Base-by-base conservation (phyloP, 106 monocot species). In the Allium fistulosum region DNA sequence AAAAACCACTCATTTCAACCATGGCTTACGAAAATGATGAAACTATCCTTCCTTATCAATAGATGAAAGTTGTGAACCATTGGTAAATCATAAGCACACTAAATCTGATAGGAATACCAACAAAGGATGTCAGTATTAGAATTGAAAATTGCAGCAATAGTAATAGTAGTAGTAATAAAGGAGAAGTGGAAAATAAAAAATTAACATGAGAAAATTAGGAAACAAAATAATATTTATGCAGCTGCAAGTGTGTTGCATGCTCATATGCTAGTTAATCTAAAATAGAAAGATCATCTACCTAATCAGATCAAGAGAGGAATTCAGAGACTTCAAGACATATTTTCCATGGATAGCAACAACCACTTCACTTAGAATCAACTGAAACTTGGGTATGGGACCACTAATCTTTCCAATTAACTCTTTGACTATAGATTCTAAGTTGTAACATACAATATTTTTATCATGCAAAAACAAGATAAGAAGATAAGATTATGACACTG, bases 331-430 rank as follows among this genome's bases (percentile, higher is more conserved):
- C 37, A 82, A 58, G 14, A 90, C 87, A 76, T 78, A 90, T 11
- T 84, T 82, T 69, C 84, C 90, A 74, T 85, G 78, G 57, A 94
- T 72, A 59, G 69, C 49, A 60, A 79, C 74, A 60, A 86, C 78
- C 69, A 90, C 68, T 74, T 69, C 50, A 61, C 64, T 64, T 63
- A 94, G 46, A 59, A 77, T 59, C 17, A 63, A 63, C n/a, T 82
- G 61, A 4, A 94, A 74, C 55, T 87, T 77, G 17, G 48, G 49
- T 10, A 3, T 65, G n/a, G 48, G 9, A 10, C 45, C 65, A 48
- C 11, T 49, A 48, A 62, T 13, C 62, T 46, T 62, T 45, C 62
- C 62, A 17, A 26, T 62, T 46, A 65, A 49, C 9, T 65, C 65
- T 49, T 65, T 65, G 65, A 48, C 10, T 48, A 64, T 48, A 15